phyloP scores from a whole-genome alignment of 495 filamentous ascomycete species.

The Stereocaulon alpinum region DNA sequence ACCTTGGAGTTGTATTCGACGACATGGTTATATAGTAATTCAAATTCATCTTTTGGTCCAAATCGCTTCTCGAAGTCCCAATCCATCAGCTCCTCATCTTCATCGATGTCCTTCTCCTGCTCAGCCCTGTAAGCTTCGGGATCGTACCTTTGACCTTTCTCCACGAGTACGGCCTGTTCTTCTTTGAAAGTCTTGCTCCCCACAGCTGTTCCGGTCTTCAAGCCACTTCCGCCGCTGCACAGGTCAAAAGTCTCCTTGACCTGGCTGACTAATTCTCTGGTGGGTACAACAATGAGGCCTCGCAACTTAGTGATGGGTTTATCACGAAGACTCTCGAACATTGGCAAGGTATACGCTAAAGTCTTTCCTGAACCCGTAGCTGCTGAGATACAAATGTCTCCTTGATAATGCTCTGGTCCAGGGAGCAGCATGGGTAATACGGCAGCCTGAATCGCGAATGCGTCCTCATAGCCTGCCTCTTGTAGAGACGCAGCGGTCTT shows the following conservation, averaged over 20 bases:
- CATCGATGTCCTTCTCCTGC: conserved; percentile 31
- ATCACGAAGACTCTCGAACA: conserved; percentile 60
- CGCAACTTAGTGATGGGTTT: conserved; percentile 51
- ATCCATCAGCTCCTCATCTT: conserved; percentile 36
- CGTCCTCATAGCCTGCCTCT: conserved; percentile 55
- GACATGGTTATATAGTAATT: conserved; percentile 48
- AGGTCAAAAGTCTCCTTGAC: conserved; percentile 61
- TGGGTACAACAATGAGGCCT: conserved; percentile 77
- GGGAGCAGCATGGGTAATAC: conserved; percentile 70
- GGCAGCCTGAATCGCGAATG: conserved; percentile 76
- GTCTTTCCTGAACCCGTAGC: conserved; percentile 93
- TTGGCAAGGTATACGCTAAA: conserved; percentile 77
- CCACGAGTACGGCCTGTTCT: conserved; percentile 61
- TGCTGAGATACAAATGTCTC: conserved; percentile 80
- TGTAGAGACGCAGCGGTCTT: conserved; percentile 52
- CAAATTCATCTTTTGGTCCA: conserved; percentile 32
- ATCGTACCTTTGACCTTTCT: conserved; percentile 49
- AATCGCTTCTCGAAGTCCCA: conserved; percentile 37
- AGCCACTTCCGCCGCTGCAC: conserved; percentile 49
- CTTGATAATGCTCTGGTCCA: conserved; percentile 41
- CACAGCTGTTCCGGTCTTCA: conserved; percentile 71
- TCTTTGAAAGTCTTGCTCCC: conserved; percentile 65
- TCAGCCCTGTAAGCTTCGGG: conserved; percentile 40
- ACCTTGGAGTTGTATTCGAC: conserved; percentile 55
- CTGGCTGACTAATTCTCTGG: conserved; percentile 79